A percentile compares a stretch with the other conserved stretches of the same genome.
These are phyloP conservation scores for Rosa chinensis DNA, from an alignment of 306 rosid species.

Conservation along the genomic window DNA sequence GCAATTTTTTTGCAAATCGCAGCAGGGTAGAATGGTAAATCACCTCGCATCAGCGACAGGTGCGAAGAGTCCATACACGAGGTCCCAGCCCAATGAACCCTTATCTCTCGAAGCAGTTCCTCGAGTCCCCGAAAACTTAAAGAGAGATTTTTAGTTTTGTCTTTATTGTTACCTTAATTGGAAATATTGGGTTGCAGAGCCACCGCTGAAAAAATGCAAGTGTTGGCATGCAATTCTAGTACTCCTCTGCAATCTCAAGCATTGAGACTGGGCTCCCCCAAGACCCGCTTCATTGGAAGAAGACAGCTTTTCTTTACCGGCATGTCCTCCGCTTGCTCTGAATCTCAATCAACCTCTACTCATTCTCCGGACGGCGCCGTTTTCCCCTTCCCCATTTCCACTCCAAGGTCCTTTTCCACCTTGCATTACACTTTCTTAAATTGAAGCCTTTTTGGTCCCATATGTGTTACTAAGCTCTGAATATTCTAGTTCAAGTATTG, in stretches of 20 bases:
- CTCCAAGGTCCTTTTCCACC: slow-evolving; percentile 49
- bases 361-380: slow-evolving; percentile 33
- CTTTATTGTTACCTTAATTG: not conserved
- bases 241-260: slow-evolving; percentile 33
- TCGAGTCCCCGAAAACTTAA: not conserved
- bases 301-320: slow-evolving; percentile 69
- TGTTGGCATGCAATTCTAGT: slow-evolving; percentile 48
- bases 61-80: not conserved
- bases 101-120: slow-evolving; percentile 18
- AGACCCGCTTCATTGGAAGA: slow-evolving; percentile 46
- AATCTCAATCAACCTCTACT: slow-evolving; percentile 32
- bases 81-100: slow-evolving; percentile 17
- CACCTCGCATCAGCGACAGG: not conserved
- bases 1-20: too few relatives aligned
- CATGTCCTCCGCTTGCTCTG: slow-evolving; percentile 60
- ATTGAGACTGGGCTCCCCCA: slow-evolving; percentile 17
- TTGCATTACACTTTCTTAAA: not conserved
- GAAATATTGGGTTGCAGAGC: not conserved
- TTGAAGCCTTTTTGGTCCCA: not conserved
- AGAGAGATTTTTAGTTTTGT: not conserved
- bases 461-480: not conserved
- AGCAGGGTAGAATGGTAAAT: slow-evolving; percentile 13
- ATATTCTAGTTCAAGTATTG: not conserved
- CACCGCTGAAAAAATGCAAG: slow-evolving; percentile 47
- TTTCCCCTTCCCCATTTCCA: slow-evolving; percentile 39